Conservation (phyloP, 805 yeast species). For the Metschnikowia hibisci region DNA sequence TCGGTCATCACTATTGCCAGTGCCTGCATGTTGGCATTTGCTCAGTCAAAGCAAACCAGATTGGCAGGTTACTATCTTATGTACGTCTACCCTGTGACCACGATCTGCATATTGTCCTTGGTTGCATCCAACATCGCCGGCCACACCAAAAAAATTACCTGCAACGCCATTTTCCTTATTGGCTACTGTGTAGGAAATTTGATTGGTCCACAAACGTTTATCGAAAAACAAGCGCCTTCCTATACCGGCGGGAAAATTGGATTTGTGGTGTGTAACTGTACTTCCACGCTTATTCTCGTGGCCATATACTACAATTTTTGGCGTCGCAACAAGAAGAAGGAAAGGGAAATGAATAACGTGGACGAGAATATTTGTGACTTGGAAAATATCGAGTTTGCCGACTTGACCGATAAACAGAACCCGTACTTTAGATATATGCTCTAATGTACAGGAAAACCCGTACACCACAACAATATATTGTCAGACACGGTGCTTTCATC, state of each 20-base stretch:
- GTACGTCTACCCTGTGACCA: slow-evolving; percentile 32
- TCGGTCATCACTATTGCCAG: slow-evolving; percentile 16
- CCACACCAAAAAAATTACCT: slow-evolving; percentile 29
- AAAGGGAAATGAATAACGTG: slow-evolving; percentile 9
- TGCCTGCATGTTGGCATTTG: slow-evolving; percentile 17
- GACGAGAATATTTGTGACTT: slow-evolving; percentile 8
- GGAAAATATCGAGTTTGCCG: slow-evolving; percentile 41
- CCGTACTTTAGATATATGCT: slow-evolving; percentile 33
- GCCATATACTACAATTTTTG: slow-evolving; percentile 15
- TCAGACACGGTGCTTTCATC: slow-evolving; percentile 28
- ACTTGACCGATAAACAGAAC: slow-evolving; percentile 43
- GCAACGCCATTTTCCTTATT: slow-evolving; percentile 32
- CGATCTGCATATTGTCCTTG: slow-evolving; percentile 22
- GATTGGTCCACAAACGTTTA: slow-evolving; percentile 22
- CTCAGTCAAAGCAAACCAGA: slow-evolving; percentile 15
- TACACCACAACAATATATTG: background rate
- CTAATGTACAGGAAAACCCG: background rate
- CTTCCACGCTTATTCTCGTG: slow-evolving; percentile 21
- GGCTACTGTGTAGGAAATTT: slow-evolving; percentile 30
- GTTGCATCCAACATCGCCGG: slow-evolving; percentile 29
- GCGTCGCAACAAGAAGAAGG: slow-evolving; percentile 12
- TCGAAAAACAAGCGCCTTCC: slow-evolving; percentile 39
- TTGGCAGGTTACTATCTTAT: slow-evolving; percentile 28
- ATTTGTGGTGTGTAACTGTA: slow-evolving; percentile 28
- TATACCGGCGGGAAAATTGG: slow-evolving; percentile 40